Conservation (phyloP, 2,329 filamentous ascomycete species). For the Cercospora sp. region DNA sequence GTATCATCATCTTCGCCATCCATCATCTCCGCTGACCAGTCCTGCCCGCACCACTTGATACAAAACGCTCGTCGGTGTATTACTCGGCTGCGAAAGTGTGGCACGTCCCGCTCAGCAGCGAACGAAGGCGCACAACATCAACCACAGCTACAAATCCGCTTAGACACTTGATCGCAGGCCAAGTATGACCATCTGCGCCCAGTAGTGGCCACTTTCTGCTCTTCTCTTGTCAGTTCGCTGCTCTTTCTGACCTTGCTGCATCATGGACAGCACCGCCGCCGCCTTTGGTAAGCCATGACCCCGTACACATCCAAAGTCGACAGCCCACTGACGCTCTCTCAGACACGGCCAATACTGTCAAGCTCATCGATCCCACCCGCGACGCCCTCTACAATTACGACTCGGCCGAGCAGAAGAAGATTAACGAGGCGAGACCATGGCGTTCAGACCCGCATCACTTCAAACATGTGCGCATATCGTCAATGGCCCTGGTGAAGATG, state of each 20-base stretch:
- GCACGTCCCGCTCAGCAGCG: background rate
- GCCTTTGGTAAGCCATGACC: conserved; percentile 11
- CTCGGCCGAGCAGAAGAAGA: conserved; percentile 64
- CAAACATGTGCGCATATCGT: conserved; percentile 89
- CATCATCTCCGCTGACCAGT: background rate
- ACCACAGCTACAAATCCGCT: background rate
- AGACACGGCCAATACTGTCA: conserved; percentile 85
- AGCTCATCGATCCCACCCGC: conserved; percentile 79
- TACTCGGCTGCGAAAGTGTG: background rate
- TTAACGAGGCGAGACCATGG: conserved; percentile 72
- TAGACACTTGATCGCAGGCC: conserved; percentile 14
- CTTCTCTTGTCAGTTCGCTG: conserved; percentile 11
- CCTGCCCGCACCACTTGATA: background rate
- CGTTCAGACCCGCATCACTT: conserved; percentile 78
- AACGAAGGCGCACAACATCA: conserved; percentile 6
- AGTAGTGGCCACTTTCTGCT: conserved; percentile 10
- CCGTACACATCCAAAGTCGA: background rate
- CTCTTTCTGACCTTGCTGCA: conserved; percentile 14
- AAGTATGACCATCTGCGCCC: conserved; percentile 26
- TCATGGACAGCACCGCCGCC: conserved; percentile 40
- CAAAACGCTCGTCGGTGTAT: background rate
- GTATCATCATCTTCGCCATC: background rate
- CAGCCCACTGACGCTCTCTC: conserved; percentile 19
- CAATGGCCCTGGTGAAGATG: conserved; percentile 96
- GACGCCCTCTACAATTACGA: conserved; percentile 92